Conservation (phyloP, 495 filamentous ascomycete species). For the Penicillium soppii region DNA sequence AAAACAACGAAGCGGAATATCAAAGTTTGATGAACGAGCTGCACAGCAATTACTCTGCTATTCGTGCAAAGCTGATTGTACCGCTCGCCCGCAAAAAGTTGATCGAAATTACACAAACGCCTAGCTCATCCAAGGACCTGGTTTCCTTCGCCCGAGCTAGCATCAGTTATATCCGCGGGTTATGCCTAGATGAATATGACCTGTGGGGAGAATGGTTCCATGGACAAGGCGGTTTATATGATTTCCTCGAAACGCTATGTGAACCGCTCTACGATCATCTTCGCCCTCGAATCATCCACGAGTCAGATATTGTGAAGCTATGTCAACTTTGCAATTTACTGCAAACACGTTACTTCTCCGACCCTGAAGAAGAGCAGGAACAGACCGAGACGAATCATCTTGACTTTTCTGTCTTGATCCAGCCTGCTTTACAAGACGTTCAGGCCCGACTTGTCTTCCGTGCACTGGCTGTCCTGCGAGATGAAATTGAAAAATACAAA, state of each 20-base stretch:
- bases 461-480: slow-evolving; percentile 62
- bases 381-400: slow-evolving; percentile 52
- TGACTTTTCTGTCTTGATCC: slow-evolving; percentile 66
- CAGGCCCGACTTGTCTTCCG: slow-evolving; percentile 75
- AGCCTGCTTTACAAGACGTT: slow-evolving; percentile 68
- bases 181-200: slow-evolving; percentile 73
- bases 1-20: slow-evolving; percentile 65
- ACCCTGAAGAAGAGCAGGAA: slow-evolving; percentile 68
- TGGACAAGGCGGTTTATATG: slow-evolving; percentile 64
- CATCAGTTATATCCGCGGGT: slow-evolving; percentile 67
- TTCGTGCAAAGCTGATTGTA: slow-evolving; percentile 57
- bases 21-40: slow-evolving; percentile 64
- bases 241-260: slow-evolving; percentile 70
- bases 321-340: slow-evolving; percentile 80
- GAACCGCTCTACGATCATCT: slow-evolving; percentile 76
- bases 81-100: slow-evolving; percentile 64
- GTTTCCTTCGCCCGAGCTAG: slow-evolving; percentile 67
- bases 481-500: slow-evolving; percentile 69
- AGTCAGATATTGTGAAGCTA: slow-evolving; percentile 68
- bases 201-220: slow-evolving; percentile 77
- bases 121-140: slow-evolving; percentile 66
- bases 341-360: slow-evolving; percentile 78
- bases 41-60: slow-evolving; percentile 63
- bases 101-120: slow-evolving; percentile 60
- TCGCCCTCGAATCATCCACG: slow-evolving; percentile 67